Percentiles rank a stretch among this genome's conserved stretches.
phyloP scores from a whole-genome alignment of 306 rosid genomes.

The Sindora glabra region DNA sequence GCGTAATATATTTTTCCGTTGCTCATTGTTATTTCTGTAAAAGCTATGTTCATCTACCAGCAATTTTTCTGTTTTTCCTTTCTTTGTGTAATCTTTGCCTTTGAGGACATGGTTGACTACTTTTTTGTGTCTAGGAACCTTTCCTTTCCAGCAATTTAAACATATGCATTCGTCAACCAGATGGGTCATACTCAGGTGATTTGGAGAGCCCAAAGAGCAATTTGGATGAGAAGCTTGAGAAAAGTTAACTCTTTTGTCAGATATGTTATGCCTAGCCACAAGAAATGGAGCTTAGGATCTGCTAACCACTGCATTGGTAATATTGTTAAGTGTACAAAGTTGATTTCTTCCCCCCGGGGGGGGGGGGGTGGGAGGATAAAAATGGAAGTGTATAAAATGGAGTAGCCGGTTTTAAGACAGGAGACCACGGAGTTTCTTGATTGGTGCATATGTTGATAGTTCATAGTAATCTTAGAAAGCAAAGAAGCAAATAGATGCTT shows the following conservation, averaged over 20 bases:
- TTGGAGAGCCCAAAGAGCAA: conserved; percentile 76
- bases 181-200: conserved; percentile 74
- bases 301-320: conserved; percentile 52
- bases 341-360: no score
- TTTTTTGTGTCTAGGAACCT: conserved; percentile 45
- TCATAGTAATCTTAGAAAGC: conserved; percentile 20
- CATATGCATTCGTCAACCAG: conserved; percentile 82
- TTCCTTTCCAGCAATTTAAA: conserved; percentile 80
- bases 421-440: not conserved
- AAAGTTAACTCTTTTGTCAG: conserved; percentile 28
- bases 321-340: conserved; percentile 56
- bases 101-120: conserved; percentile 8
- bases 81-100: not conserved
- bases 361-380: no score
- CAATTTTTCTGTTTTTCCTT: no score
- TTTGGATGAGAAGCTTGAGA: conserved; percentile 44
- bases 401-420: conserved; percentile 1
- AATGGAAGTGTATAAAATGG: conserved; percentile 7
- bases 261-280: conserved; percentile 34
- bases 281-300: conserved; percentile 32
- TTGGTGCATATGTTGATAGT: conserved; percentile 25
- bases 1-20: no score
- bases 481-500: conserved; percentile 40
- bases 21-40: no score
- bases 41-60: no score